These are phyloP conservation scores for Ophiosphaerella korrae DNA, from an alignment of 2,329 filamentous ascomycete species.

Conservation along the genomic window DNA sequence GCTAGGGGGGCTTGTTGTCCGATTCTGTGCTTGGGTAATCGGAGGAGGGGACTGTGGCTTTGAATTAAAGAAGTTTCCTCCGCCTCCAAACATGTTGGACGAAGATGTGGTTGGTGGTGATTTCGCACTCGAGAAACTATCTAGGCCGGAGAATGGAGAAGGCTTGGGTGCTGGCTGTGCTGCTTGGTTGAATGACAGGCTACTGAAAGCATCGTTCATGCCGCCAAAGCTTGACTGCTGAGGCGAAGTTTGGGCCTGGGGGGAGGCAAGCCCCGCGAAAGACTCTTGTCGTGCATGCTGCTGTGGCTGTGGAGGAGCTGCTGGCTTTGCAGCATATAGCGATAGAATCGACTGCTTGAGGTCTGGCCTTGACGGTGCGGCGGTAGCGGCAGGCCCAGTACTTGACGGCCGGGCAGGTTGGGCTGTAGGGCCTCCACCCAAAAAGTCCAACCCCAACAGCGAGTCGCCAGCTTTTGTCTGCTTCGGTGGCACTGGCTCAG, in stretches of 20 bases:
- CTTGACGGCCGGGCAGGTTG: conserved; percentile 80
- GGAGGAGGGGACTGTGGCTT: conserved; percentile 61
- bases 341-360: conserved; percentile 97
- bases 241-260: conserved; percentile 42
- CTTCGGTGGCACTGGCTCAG: conserved; percentile 64
- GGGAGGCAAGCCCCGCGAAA: conserved; percentile 55
- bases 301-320: conserved; percentile 57
- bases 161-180: conserved; percentile 57
- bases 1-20: conserved; percentile 61
- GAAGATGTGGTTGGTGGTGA: conserved; percentile 51
- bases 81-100: conserved; percentile 60
- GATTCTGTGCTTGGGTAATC: conserved; percentile 50
- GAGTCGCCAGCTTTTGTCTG: conserved; percentile 80
- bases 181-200: conserved; percentile 62
- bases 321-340: conserved; percentile 86
- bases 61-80: conserved; percentile 83
- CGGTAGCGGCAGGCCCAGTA: conserved; percentile 65
- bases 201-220: conserved; percentile 80
- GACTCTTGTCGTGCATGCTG: conserved; percentile 60
- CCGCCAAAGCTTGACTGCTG: conserved; percentile 62
- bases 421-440: conserved; percentile 72
- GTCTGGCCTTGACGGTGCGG: conserved; percentile 80
- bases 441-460: conserved; percentile 88
- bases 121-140: conserved; percentile 56
- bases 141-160: conserved; percentile 67